Conservation (phyloP, 1,284 basidiomycete species). For the Trametes hirsuta region DNA sequence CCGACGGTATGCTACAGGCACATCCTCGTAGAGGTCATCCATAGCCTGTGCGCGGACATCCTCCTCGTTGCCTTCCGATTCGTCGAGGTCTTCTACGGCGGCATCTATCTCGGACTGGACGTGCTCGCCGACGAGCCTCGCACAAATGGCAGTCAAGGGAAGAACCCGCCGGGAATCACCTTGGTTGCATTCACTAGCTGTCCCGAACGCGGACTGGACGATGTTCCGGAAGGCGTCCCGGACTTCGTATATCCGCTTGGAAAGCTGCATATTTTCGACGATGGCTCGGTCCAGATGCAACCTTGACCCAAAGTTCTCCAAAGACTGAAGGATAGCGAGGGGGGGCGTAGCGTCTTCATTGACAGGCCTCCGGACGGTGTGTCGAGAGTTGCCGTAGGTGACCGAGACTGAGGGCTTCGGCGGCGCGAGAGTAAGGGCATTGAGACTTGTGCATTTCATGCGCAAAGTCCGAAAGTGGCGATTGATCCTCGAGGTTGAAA, state of each 20-base stretch:
- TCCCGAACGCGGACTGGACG: slow-evolving; percentile 37
- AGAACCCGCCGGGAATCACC: neutral
- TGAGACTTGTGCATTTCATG: slow-evolving; percentile 50
- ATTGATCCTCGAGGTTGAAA: slow-evolving; percentile 50
- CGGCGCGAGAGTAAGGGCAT: slow-evolving; percentile 28
- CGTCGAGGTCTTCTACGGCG: slow-evolving; percentile 30
- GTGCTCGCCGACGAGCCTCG: slow-evolving; percentile 49
- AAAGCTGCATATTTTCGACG: slow-evolving; percentile 44
- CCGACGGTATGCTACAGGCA: slow-evolving; percentile 54
- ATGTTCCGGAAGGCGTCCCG: slow-evolving; percentile 57
- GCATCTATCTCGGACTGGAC: slow-evolving; percentile 42
- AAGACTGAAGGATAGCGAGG: slow-evolving; percentile 43
- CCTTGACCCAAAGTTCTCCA: slow-evolving; percentile 38
- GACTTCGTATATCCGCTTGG: slow-evolving; percentile 53
- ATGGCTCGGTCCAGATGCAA: slow-evolving; percentile 41
- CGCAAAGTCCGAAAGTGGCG: slow-evolving; percentile 58
- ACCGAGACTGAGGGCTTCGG: slow-evolving; percentile 25
- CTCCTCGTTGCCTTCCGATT: slow-evolving; percentile 29
- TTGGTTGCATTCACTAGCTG: neutral
- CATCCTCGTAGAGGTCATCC: slow-evolving; percentile 50
- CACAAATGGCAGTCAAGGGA: slow-evolving; percentile 52
- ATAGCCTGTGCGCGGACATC: slow-evolving; percentile 36
- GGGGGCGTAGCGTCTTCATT: slow-evolving; percentile 35
- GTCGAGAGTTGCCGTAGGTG: slow-evolving; percentile 30
- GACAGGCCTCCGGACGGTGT: neutral